Evolutionary conservation across 306 rosid genomes (phyloP), one percentile per base, ranked within the genome.

Genomic region (Gillenia trifoliata): DNA sequence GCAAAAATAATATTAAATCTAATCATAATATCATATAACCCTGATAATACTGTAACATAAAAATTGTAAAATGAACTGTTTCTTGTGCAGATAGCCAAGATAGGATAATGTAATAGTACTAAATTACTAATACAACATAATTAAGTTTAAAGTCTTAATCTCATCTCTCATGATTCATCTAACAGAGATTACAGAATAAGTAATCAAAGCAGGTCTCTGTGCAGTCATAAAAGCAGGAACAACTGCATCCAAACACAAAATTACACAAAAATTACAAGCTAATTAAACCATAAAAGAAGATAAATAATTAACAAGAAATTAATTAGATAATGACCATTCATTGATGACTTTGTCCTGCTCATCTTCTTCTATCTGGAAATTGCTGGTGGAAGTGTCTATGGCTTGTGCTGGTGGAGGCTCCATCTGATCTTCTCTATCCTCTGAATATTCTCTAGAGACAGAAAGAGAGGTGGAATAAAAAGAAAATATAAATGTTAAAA

Each of bases 391-490:
- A 71, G 68, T 67, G 3, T 92, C 89, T 12, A 88, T 83, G 69
- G 96, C 77, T 73, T 92, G 97, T 63, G 89, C 38, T 43, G 78
- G 78, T 20, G 96, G 96, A 47, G 96, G 93, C 8, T 90, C 93
- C 97, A 92, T 66, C n/a, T 79, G 62, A 47, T 16, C 8, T 16
- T 56, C 59, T 29, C 56, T 47, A 4, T 4, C 52, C 15, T 79
- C 64, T 29, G 38, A 28, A 11, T 30, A 17, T 2, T 77, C 61
- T 62, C 29, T 47, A 8, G 43, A n/a, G 22, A 47, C 2, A 47
- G 17, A 45, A 28, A 23, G 5, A 30, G 49, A 5, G 8, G 8
- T 6, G 13, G n/a, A 41, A 55, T 1, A 11, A 63, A 63, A 49
- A 30, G 64, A 34, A 13, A 30, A 31, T 70, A 47, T 19, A 20